Evolutionary conservation across 1,284 basidiomycete species (phyloP), one percentile per base, ranked within the genome.

Genomic region (Cystobasidium sp.): DNA sequence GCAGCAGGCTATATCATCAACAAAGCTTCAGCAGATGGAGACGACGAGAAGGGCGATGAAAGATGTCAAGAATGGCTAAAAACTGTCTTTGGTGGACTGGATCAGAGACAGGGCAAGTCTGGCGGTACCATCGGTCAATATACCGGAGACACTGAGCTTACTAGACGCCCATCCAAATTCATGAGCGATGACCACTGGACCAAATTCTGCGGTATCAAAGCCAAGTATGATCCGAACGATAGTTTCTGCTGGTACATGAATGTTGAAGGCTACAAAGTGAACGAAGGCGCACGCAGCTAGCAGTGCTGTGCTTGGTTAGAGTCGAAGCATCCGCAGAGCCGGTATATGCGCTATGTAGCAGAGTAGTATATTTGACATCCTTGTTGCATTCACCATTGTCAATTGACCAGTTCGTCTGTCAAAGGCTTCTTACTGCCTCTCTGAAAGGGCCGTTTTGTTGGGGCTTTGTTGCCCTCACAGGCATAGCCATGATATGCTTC

Each of bases 121-220:
- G 66, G 66, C 6, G 51, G 66, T 14, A 55, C 66, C 5, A n/a
- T 56, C 39, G 66, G 66, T 14, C 66, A 68, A 24, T 68, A 56
- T 16, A 52, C 55, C 37, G 66, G 66, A 18, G 66, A 68, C 24
- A 41, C 51, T 9, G 66, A 68, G n/a, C 51, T 68, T n/a, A 53
- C 22, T 6, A 31, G 51, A 41, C 47, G 66, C 2, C 66, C 66
- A 10, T 52, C 66, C 3, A 56, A 56, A 22, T 68, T 24, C 18
- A 68, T 68, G 66, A 68, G 66, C 37, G 66, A 68, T 20, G 66
- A 41, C 5, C 20, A 68, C 16, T 68, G 66, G 66, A 3, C 6
- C 3, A 68, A 55, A 37, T 59, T 59, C 41, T 59, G 56, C 24
- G 16, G 5, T n/a, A 59, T 59, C 56, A 59, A 43, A 37, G 56